These are phyloP conservation scores for Vachellia collinsii DNA, from an alignment of 306 rosid genomes.

Conservation along the genomic window DNA sequence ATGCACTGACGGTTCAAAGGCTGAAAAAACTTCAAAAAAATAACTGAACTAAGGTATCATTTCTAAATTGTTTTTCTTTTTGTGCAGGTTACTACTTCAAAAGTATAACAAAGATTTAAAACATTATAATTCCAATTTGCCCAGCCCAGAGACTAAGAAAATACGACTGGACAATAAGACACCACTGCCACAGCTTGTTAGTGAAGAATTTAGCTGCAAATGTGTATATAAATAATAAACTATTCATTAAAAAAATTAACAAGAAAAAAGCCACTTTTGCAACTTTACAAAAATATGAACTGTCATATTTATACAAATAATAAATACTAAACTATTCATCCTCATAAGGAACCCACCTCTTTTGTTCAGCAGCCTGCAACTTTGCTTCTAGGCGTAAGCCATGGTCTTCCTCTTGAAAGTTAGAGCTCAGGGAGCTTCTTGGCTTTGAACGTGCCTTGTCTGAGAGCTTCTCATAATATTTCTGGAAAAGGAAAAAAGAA, in stretches of 20 bases:
- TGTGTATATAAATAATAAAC: background rate
- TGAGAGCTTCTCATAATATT: constrained; percentile 73
- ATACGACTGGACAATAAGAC: constrained; percentile 14
- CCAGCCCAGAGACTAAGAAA: background rate
- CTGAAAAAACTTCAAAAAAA: background rate
- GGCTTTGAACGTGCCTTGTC: constrained; percentile 90
- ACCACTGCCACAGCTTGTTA: background rate
- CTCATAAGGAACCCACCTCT: constrained; percentile 54
- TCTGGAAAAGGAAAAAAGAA: constrained; percentile 48
- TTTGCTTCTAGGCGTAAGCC: constrained; percentile 91
- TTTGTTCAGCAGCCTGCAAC: constrained; percentile 91
- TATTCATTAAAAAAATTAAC: background rate
- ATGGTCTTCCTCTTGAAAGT: constrained; percentile 74
- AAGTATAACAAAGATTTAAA: background rate
- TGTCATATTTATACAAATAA: too few relatives aligned
- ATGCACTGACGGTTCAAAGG: background rate
- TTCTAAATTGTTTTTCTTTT: background rate
- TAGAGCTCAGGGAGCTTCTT: constrained; percentile 72
- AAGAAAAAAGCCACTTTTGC: background rate
- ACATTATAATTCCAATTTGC: background rate
- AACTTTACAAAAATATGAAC: too few relatives aligned
- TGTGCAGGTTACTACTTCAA: background rate
- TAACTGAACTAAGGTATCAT: background rate
- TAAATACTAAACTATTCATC: too few relatives aligned
- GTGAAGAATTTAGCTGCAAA: background rate